Base-by-base conservation (phyloP, 495 filamentous ascomycete genomes). In the Hypoxylon fuscum region DNA sequence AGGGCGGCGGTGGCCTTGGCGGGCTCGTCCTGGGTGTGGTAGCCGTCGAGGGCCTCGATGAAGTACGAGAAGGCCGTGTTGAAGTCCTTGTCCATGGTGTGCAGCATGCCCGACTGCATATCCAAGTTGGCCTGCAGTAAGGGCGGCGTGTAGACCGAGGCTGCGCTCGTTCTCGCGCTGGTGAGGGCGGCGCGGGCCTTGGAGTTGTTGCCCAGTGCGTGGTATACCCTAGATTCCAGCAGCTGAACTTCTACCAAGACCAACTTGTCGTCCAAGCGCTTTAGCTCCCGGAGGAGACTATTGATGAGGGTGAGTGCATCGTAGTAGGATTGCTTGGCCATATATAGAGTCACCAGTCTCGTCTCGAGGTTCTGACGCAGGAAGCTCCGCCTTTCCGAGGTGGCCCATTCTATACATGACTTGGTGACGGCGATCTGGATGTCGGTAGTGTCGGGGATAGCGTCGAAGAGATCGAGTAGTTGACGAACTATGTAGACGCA, bases 331-430 rank as follows among this genome's bases (percentile, higher is more conserved):
- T 95, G 88, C 78, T 97, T 97, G 64, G 90, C 87, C 89, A 98
- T 96, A 77, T 96, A 93, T 58, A 98, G 87, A 23, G 85, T 82
- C 53, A 98, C 93, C 43, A 99, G 88, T 55, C 95, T 90, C 53
- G 93, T 96, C 82, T 99, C 92, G 73, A 99, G 92, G 77, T 94
- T 95, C 80, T 99, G 95, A 49, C 95, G 93, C 44, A 98, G 86
- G 84, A 99, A 99, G 40, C 90, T 89, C 60, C 94, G 89, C 47
- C 90, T 87, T 77, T 97, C 93, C 34, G 91, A 88, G 54, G 94
- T 88, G 37, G 95, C 95, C 95, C 95, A 99, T 83, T 98, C 95
- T 83, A 99, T 98, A 81, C 93, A 97, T 69, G 93, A 96, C 76
- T 94, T 93, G 61, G 96, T 98, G 63, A 96, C 90, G 74, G 89